phyloP scores from a whole-genome alignment of 345 rosid species.

The Citrus mangshanensis region DNA sequence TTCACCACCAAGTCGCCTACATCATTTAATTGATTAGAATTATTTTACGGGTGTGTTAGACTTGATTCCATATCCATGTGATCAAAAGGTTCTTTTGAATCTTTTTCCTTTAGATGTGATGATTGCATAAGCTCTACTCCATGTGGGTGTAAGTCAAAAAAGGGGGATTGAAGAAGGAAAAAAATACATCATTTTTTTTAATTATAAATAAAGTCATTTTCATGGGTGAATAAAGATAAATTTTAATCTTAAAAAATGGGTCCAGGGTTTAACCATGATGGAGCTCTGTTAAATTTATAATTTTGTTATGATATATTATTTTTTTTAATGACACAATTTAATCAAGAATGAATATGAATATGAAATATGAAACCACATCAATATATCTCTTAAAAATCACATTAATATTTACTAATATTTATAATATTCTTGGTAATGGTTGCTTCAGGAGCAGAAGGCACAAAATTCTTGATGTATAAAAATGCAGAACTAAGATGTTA shows the following conservation, averaged over 20 bases:
- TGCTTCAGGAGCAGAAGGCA: background rate
- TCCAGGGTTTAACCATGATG: background rate
- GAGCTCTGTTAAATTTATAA: too few relatives aligned
- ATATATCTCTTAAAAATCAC: background rate
- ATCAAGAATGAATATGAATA: too few relatives aligned
- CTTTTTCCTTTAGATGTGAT: constrained; percentile 25
- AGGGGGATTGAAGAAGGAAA: constrained; percentile 1
- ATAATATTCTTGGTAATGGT: background rate
- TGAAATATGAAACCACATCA: too few relatives aligned
- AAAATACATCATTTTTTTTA: background rate
- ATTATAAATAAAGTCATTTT: background rate
- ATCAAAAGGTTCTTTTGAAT: constrained; percentile 14
- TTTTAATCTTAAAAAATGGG: background rate
- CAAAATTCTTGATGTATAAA: background rate
- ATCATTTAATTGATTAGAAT: background rate
- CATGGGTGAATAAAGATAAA: background rate
- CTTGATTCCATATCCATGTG: constrained; percentile 37
- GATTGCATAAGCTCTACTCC: constrained; percentile 36
- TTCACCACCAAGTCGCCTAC: background rate
- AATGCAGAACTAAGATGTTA: background rate
- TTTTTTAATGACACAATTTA: too few relatives aligned
- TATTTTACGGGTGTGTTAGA: background rate
- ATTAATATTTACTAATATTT: too few relatives aligned
- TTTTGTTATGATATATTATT: too few relatives aligned
- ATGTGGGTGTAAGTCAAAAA: constrained; percentile 20